Conservation (phyloP, 192 early-diverging fungal species). For the Rhizophagus clarus region DNA sequence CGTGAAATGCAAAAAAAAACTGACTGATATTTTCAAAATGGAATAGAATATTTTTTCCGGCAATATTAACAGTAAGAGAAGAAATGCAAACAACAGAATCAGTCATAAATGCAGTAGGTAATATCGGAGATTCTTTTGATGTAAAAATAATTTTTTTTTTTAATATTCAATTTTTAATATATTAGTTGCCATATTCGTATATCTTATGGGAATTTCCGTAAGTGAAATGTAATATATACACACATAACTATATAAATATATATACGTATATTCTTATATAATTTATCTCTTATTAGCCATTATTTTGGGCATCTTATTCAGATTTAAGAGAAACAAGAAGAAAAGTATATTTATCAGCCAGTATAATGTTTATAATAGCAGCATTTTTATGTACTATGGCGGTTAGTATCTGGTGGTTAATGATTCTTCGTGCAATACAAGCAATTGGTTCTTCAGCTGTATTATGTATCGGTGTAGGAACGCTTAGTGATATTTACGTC, state of each 20-base stretch:
- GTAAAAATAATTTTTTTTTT: background rate
- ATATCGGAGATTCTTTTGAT: background rate
- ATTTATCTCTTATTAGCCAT: conserved; percentile 16
- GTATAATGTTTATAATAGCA: conserved; percentile 40
- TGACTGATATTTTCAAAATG: background rate
- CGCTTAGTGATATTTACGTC: conserved; percentile 39
- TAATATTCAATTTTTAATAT: background rate
- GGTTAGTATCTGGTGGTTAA: conserved; percentile 38
- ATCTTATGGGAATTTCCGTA: conserved; percentile 8
- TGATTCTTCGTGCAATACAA: conserved; percentile 42
- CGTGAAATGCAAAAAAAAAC: background rate
- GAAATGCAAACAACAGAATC: conserved; percentile 35
- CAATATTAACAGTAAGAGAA: conserved; percentile 34
- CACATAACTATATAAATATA: too few relatives aligned
- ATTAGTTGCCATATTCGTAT: conserved; percentile 15
- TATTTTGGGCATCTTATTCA: conserved; percentile 45
- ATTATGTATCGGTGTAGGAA: conserved; percentile 40
- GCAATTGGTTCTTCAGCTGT: conserved; percentile 41
- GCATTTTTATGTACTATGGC: conserved; percentile 35
- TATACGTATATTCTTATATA: background rate
- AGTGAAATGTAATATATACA: too few relatives aligned
- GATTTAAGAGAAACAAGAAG: conserved; percentile 38
- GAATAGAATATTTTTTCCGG: conserved; percentile 44
- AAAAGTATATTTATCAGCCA: conserved; percentile 40
- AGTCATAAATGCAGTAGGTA: conserved; percentile 37